phyloP scores from a whole-genome alignment of 805 yeast genomes.

The Kazachstania kunashirensis region DNA sequence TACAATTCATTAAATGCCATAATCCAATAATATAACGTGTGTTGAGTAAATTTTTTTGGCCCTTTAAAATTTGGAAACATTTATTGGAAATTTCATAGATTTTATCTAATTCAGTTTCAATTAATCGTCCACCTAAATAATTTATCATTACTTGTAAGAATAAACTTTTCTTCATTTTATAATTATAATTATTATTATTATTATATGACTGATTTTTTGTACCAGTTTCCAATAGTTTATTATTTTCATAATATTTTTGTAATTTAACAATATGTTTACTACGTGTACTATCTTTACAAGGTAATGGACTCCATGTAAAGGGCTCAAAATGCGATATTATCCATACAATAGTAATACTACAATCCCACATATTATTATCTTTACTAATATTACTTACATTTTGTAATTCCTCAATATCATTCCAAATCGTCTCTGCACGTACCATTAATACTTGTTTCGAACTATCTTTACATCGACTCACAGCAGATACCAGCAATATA shows the following conservation, averaged over 20 bases:
- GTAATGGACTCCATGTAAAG: conserved; percentile 22
- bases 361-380: conserved; percentile 21
- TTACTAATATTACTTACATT: conserved; percentile 9
- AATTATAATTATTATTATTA: conserved; percentile 1
- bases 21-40: conserved; percentile 23
- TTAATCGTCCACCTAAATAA: conserved; percentile 23
- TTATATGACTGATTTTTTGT: background rate
- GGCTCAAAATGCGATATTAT: conserved; percentile 26
- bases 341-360: conserved; percentile 24
- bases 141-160: conserved; percentile 21
- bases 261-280: conserved; percentile 13
- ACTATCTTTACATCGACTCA: conserved; percentile 7
- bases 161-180: conserved; percentile 21
- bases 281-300: conserved; percentile 19
- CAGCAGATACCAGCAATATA: conserved; percentile 10
- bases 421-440: conserved; percentile 12
- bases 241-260: conserved; percentile 14
- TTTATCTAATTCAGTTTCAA: conserved; percentile 22
- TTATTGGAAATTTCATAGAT: conserved; percentile 20
- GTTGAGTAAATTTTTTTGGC: conserved; percentile 11
- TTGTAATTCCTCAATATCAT: conserved; percentile 10
- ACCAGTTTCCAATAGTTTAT: conserved; percentile 10
- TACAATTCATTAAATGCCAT: conserved; percentile 28
- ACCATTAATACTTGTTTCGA: conserved; percentile 8
- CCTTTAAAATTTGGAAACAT: conserved; percentile 23